These are phyloP conservation scores for Penicillium desertorum DNA, from an alignment of 495 filamentous ascomycete genomes.

Conservation along the genomic window DNA sequence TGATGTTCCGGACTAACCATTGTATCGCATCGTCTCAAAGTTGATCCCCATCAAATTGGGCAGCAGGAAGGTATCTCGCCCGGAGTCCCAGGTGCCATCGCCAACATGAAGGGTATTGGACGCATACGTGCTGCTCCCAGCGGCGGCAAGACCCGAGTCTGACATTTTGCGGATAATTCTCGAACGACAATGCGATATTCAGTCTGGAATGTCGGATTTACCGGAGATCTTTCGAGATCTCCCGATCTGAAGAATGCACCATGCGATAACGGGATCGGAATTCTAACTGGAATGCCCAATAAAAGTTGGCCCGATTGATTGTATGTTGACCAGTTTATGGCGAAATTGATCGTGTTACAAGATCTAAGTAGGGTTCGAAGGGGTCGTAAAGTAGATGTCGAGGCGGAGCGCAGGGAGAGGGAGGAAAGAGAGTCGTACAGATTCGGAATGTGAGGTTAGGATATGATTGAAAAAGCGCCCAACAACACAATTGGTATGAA, in stretches of 20 bases:
- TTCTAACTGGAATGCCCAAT: slow-evolving; percentile 18
- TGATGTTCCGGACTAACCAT: slow-evolving; percentile 60
- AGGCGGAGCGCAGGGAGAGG: slow-evolving; percentile 7
- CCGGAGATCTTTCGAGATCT: slow-evolving; percentile 51
- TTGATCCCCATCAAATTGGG: slow-evolving; percentile 85
- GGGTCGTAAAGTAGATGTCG: slow-evolving; percentile 7
- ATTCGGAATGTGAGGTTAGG: slow-evolving; percentile 1
- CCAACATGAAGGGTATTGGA: slow-evolving; percentile 83
- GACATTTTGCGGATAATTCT: slow-evolving; percentile 34
- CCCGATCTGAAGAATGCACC: slow-evolving; percentile 51
- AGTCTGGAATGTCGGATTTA: slow-evolving; percentile 38
- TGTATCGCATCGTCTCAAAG: slow-evolving; percentile 92
- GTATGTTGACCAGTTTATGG: slow-evolving; percentile 2
- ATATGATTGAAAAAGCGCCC: slow-evolving; percentile 17
- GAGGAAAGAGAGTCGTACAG: slow-evolving; percentile 19
- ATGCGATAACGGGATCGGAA: slow-evolving; percentile 34
- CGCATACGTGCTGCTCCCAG: slow-evolving; percentile 79
- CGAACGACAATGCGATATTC: slow-evolving; percentile 18
- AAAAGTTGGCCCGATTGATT: slow-evolving; percentile 7
- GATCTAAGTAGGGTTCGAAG: slow-evolving; percentile 5
- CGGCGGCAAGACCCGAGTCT: slow-evolving; percentile 59
- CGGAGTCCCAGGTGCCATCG: slow-evolving; percentile 87
- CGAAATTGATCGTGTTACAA: slow-evolving; percentile 8
- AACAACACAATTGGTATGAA: slow-evolving; percentile 13
- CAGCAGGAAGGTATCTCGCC: slow-evolving; percentile 80